phyloP scores from a whole-genome alignment of 768 basidiomycete genomes.

The Lentinula detonsa region DNA sequence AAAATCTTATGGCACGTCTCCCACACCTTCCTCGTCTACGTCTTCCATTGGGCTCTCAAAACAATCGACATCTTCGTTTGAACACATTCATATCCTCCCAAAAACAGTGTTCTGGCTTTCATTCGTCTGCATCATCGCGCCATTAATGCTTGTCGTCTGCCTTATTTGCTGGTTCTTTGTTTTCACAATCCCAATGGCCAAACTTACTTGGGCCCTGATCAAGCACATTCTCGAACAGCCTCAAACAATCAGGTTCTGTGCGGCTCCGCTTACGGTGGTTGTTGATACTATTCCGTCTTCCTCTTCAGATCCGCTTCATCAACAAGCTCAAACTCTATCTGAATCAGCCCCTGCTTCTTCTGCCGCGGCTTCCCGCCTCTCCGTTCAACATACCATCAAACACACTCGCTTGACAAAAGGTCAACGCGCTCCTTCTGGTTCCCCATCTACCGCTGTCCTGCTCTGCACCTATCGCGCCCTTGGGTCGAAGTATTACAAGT shows the following conservation, averaged over 20 bases:
- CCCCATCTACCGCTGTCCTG: conserved; percentile 80
- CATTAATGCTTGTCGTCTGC: conserved; percentile 83
- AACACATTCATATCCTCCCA: conserved; percentile 48
- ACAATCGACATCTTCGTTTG: conserved; percentile 19
- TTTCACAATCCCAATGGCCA: conserved; percentile 97
- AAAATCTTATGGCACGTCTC: conserved; percentile 65
- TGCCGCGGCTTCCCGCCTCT: conserved; percentile 37
- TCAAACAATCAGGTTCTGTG: conserved; percentile 85
- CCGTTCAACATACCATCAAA: conserved; percentile 63
- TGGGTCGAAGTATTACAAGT: conserved; percentile 95
- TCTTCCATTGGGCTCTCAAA: conserved; percentile 27
- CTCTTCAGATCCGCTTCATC: not conserved
- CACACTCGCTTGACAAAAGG: conserved; percentile 70
- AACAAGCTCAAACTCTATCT: conserved; percentile 14
- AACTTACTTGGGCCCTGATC: conserved; percentile 92
- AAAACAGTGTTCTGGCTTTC: conserved; percentile 77
- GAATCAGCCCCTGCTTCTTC: conserved; percentile 16
- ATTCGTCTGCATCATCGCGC: conserved; percentile 75
- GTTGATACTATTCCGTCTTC: conserved; percentile 26
- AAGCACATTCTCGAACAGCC: conserved; percentile 76
- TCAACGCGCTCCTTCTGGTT: conserved; percentile 81
- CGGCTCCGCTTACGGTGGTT: conserved; percentile 72
- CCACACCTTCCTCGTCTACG: conserved; percentile 24
- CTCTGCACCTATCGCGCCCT: conserved; percentile 92
- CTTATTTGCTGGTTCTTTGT: conserved; percentile 92